Conservation (phyloP, 768 basidiomycete species). For the Coprinopsis cinerea region DNA sequence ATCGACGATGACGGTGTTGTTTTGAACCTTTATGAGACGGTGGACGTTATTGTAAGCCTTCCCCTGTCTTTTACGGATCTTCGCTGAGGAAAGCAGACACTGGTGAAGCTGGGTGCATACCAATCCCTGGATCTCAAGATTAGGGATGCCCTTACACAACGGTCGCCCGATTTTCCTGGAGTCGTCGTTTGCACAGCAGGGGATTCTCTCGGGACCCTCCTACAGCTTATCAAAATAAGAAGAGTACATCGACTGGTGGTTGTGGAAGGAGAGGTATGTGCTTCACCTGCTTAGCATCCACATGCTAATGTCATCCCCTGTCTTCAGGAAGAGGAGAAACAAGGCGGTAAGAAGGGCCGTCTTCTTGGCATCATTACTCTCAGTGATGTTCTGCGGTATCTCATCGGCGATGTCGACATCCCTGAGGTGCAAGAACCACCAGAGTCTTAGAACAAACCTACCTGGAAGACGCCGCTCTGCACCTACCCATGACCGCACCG, state of each 20-base stretch:
- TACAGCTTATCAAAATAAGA: conserved; percentile 88
- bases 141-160: conserved; percentile 84
- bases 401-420: conserved; percentile 62
- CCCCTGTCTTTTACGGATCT: conserved; percentile 1
- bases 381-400: conserved; percentile 81
- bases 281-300: not conserved
- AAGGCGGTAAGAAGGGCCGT: conserved; percentile 76
- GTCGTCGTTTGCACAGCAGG: conserved; percentile 93
- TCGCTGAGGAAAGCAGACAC: conserved; percentile 52
- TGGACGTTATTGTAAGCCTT: conserved; percentile 88
- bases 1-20: conserved; percentile 90
- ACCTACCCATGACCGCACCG: too few relatives aligned
- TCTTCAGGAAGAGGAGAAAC: conserved; percentile 68
- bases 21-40: conserved; percentile 95
- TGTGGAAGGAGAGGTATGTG: conserved; percentile 79
- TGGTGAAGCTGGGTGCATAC: conserved; percentile 91
- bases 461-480: too few relatives aligned
- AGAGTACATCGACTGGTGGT: conserved; percentile 94
- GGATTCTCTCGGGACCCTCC: conserved; percentile 85
- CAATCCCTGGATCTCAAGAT: conserved; percentile 95
- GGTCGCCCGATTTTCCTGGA: conserved; percentile 92
- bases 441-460: not conserved
- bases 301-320: conserved; percentile 3
- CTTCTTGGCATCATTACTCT: conserved; percentile 84
- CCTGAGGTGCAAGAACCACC: conserved; percentile 28